These are phyloP conservation scores for Puccinia hordei DNA, from an alignment of 1,284 basidiomycete genomes.

Conservation along the genomic window DNA sequence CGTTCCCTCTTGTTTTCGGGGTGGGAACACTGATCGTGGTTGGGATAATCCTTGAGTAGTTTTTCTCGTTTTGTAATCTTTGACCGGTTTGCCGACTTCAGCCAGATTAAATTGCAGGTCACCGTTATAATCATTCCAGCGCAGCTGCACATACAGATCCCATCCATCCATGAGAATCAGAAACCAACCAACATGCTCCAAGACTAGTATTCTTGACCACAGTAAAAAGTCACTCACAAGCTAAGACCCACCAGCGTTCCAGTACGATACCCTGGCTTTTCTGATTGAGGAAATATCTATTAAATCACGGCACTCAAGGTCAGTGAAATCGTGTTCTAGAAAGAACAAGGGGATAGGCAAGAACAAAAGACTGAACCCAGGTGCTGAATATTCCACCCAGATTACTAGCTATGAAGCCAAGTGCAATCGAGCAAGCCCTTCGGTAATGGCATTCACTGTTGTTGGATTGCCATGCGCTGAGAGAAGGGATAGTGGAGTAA, in stretches of 20 bases:
- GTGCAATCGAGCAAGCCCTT: conserved; percentile 35
- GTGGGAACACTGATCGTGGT: not conserved
- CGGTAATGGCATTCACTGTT: conserved; percentile 37
- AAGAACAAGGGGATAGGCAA: not conserved
- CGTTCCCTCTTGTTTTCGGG: not conserved
- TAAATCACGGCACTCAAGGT: not conserved
- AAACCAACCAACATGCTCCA: not conserved
- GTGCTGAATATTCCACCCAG: conserved; percentile 39
- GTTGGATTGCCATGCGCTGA: conserved; percentile 46
- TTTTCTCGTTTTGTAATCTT: conserved; percentile 11
- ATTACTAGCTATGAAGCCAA: conserved; percentile 38
- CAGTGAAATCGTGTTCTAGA: not conserved
- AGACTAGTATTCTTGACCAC: not conserved
- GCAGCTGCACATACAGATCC: conserved; percentile 1
- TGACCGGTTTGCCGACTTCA: conserved; percentile 16
- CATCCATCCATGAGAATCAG: not conserved
- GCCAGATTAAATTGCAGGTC: conserved; percentile 22
- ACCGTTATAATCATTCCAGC: conserved; percentile 14
- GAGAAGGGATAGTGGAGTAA: conserved; percentile 37
- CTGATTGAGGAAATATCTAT: conserved; percentile 38
- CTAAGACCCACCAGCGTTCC: conserved; percentile 17
- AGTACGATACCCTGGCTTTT: conserved; percentile 35
- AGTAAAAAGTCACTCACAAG: conserved; percentile 28
- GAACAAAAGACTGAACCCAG: conserved; percentile 36
- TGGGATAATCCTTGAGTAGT: conserved; percentile 29